phyloP scores from a whole-genome alignment of 2,329 filamentous ascomycete genomes.

The Paecilomyces dactylethromorphus region DNA sequence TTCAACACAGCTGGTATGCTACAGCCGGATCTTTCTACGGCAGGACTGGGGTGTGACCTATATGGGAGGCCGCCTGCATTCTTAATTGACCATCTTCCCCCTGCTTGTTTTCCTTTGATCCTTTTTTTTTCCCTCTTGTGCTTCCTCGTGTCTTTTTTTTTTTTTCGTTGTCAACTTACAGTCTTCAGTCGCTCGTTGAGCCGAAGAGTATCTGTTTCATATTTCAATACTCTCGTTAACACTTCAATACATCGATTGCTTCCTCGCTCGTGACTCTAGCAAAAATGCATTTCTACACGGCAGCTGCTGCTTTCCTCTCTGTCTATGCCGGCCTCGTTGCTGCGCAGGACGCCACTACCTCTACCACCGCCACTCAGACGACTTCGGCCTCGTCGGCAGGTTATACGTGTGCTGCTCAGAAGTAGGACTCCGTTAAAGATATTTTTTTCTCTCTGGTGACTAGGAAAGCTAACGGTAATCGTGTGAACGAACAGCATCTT shows the following conservation, averaged over 20 bases:
- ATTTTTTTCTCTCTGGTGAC: not conserved
- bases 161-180: not conserved
- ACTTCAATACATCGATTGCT: not conserved
- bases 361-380: not conserved
- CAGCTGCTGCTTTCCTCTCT: constrained; percentile 8
- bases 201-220: not conserved
- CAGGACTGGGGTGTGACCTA: not conserved
- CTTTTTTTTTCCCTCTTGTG: not conserved
- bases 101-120: not conserved
- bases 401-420: constrained; percentile 11
- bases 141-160: not conserved
- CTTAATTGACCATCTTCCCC: not conserved
- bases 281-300: constrained; percentile 8
- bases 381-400: constrained; percentile 1
- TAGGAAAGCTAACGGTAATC: not conserved
- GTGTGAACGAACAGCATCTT: constrained; percentile 38
- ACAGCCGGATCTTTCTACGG: not conserved
- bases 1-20: not conserved
- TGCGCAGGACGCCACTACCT: constrained; percentile 1
- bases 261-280: not conserved
- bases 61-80: not conserved
- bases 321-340: constrained; percentile 8
- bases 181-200: not conserved
- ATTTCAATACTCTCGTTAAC: not conserved
- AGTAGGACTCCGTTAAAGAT: constrained; percentile 5